These are phyloP conservation scores for Plantago major DNA, from an alignment of 257 asterid genomes.

Conservation along the genomic window DNA sequence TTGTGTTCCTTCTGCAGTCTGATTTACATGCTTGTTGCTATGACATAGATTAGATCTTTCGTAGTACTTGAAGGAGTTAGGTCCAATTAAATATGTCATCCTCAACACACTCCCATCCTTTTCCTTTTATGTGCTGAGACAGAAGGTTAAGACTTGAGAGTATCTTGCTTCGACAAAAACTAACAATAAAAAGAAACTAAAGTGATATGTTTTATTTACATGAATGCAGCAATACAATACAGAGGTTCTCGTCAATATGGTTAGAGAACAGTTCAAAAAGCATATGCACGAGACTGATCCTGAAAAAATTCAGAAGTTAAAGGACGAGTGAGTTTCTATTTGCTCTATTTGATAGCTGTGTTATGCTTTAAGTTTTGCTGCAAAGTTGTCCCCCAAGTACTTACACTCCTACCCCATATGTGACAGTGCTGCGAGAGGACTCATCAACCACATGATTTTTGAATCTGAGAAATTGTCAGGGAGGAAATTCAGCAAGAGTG, in stretches of 20 bases:
- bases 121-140: too few relatives aligned
- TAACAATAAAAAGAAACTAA: conserved; percentile 12
- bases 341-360: not conserved
- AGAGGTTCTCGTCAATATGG: conserved; percentile 65
- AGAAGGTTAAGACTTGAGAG: too few relatives aligned
- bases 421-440: conserved; percentile 89
- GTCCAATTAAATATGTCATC: too few relatives aligned
- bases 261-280: conserved; percentile 78
- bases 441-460: conserved; percentile 83
- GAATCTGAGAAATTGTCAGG: conserved; percentile 76
- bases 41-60: too few relatives aligned
- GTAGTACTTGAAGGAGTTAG: too few relatives aligned
- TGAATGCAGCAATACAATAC: conserved; percentile 74
- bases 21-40: too few relatives aligned
- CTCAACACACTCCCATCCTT: too few relatives aligned
- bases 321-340: conserved; percentile 66
- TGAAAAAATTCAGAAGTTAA: conserved; percentile 73
- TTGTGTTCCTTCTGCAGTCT: too few relatives aligned
- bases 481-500: conserved; percentile 54
- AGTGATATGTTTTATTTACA: conserved; percentile 11
- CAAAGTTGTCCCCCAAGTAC: not conserved
- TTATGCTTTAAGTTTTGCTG: not conserved
- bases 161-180: too few relatives aligned
- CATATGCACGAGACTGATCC: conserved; percentile 89
- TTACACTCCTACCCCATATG: conserved; percentile 8